Percentiles rank a stretch among this genome's conserved stretches.
These are phyloP conservation scores for Trichoderma arundinaceum DNA, from an alignment of 2,329 filamentous ascomycete genomes.

Conservation along the genomic window DNA sequence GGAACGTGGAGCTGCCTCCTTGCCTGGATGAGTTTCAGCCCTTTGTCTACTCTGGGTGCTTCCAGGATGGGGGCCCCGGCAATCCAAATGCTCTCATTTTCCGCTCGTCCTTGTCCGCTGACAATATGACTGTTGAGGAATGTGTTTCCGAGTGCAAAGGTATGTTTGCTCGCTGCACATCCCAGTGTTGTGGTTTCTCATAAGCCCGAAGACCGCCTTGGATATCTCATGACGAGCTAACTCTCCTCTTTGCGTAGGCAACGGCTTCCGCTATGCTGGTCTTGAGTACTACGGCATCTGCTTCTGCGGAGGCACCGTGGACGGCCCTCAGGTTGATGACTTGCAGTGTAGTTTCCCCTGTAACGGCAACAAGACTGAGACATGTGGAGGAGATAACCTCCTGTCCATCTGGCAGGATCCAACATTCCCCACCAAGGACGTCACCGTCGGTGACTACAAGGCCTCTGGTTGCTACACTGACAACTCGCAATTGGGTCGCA, in stretches of 20 bases:
- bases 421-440: conserved; percentile 53
- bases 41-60: conserved; percentile 57
- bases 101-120: conserved; percentile 47
- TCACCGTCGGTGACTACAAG: conserved; percentile 59
- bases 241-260: conserved; percentile 41
- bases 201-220: background rate
- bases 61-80: conserved; percentile 43
- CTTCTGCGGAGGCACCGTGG: conserved; percentile 58
- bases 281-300: conserved; percentile 59
- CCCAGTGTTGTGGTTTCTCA: too few relatives aligned
- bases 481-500: conserved; percentile 48
- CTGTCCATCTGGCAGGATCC: conserved; percentile 58
- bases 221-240: background rate
- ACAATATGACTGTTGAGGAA: conserved; percentile 54
- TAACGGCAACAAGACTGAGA: conserved; percentile 51
- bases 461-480: conserved; percentile 68
- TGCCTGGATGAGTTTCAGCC: conserved; percentile 54
- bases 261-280: conserved; percentile 58
- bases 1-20: conserved; percentile 52
- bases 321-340: conserved; percentile 57
- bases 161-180: conserved; percentile 34
- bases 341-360: conserved; percentile 64
- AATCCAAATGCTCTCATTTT: conserved; percentile 48
- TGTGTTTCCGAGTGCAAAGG: conserved; percentile 58
- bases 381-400: conserved; percentile 54